Evolutionary conservation across 768 basidiomycete genomes (phyloP).

Genomic region (Candolleomyces eurysporus): DNA sequence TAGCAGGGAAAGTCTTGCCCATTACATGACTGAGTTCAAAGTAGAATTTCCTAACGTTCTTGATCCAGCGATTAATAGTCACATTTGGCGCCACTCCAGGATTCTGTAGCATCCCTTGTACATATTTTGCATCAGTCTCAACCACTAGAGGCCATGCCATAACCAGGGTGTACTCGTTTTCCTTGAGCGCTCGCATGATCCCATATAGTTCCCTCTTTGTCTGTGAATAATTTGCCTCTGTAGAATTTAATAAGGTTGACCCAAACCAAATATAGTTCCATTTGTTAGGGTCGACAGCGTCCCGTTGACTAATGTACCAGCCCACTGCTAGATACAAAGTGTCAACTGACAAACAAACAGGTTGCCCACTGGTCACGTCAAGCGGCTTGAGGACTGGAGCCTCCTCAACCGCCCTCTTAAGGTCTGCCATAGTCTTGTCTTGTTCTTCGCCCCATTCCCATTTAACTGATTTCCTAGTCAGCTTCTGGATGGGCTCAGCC

Average conservation of each 20-base stretch:
- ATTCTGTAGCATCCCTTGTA: constrained; percentile 27
- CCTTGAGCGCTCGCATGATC: not conserved
- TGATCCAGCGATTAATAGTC: constrained; percentile 27
- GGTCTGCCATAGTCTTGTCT: constrained; percentile 12
- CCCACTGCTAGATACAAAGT: constrained; percentile 33
- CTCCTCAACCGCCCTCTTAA: constrained; percentile 22
- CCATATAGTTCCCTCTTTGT: constrained; percentile 1
- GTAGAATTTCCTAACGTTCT: constrained; percentile 17
- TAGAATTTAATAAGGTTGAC: not conserved
- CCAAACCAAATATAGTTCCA: constrained; percentile 21
- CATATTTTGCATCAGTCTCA: constrained; percentile 9
- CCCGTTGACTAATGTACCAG: constrained; percentile 29
- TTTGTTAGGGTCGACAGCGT: constrained; percentile 10
- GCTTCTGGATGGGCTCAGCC: no score
- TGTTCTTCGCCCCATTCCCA: constrained; percentile 28
- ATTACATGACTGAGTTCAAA: constrained; percentile 10
- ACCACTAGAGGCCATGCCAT: not conserved
- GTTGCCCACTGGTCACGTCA: constrained; percentile 24
- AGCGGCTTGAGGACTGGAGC: constrained; percentile 26
- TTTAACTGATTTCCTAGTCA: no score
- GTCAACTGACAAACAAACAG: constrained; percentile 36
- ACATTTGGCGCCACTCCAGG: constrained; percentile 29
- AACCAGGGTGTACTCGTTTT: not conserved
- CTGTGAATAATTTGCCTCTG: constrained; percentile 27
- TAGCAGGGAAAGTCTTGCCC: constrained; percentile 14